Evolutionary conservation across 345 rosid species (phyloP).

Genomic region (Eucalyptus paniculata): DNA sequence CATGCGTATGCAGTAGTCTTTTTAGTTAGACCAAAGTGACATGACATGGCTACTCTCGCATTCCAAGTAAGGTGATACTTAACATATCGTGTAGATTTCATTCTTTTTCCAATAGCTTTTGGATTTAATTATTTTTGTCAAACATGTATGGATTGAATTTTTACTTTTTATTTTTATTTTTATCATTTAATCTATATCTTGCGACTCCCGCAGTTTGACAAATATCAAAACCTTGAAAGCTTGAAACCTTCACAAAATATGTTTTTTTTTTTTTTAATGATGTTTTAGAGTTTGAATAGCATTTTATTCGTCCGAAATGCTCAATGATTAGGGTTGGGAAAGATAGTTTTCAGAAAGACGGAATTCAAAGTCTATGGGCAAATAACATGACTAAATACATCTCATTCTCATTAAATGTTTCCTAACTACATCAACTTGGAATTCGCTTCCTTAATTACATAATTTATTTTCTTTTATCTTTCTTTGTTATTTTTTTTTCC

Average conservation of each 20-base stretch:
- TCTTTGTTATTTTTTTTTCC: background rate
- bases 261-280: background rate
- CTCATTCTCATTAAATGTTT: background rate
- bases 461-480: background rate
- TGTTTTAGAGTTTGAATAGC: background rate
- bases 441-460: background rate
- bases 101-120: background rate
- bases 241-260: background rate
- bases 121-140: background rate
- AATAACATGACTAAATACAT: fast-evolving
- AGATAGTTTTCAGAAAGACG: background rate
- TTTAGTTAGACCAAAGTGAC: background rate
- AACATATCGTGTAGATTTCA: background rate
- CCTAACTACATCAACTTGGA: background rate
- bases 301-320: background rate
- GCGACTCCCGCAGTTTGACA: background rate
- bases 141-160: background rate
- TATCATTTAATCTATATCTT: background rate
- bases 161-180: background rate
- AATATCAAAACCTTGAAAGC: background rate
- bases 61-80: background rate
- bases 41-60: background rate
- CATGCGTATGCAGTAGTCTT: background rate
- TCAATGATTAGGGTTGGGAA: background rate
- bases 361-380: background rate